Base-by-base conservation (phyloP, 495 filamentous ascomycete species). In the Aspergillus coremiiformis region DNA sequence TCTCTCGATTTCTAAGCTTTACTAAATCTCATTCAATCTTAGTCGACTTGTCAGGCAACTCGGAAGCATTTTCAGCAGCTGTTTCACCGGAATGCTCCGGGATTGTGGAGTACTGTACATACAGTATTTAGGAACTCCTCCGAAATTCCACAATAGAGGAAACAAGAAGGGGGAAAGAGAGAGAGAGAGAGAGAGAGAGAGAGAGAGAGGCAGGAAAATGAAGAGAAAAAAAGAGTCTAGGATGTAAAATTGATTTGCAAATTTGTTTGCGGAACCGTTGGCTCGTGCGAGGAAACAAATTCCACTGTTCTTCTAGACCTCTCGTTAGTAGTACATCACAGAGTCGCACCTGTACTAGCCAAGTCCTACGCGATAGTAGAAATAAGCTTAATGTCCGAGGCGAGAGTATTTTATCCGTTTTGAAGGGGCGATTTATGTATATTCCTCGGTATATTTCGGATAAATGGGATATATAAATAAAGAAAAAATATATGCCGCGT, bases 381-480 rank as follows among this genome's bases (percentile, higher is more conserved):
- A 14, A 47, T 53, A 44, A 56, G 54, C 49, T 56, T 56, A 56
- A 51, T 43, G 43, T 17, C 24, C 29, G 2, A 15, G 15, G 17
- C 39, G 41, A 39, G 43, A 26, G 12, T 35, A 47, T 50, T 29
- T 49, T 46, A 32, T 55, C 39, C 6, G 15, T 1, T 22, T 22
- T 23, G 3, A 43, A 19, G n/a, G 4, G 27, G 7, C 8, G 12
- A 9, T 9, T 7, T 1, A 30, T 4, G 12, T 30, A 11, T 2
- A 30, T 30, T 9, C 27, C 8, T 14, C 11, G 12, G 12, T 35
- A 14, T 35, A 15, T 2, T 9, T 12, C 11, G 12, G 5, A 14
- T n/a, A 35, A 27, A 4, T 4, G 9, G 4, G 24, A 27, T 27
- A 27, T 27, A 27, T 27, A 27, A 5, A 15, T n/a, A 21, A 19